Evolutionary conservation across 495 filamentous ascomycete species (phyloP).

Genomic region (Neurospora discreta): DNA sequence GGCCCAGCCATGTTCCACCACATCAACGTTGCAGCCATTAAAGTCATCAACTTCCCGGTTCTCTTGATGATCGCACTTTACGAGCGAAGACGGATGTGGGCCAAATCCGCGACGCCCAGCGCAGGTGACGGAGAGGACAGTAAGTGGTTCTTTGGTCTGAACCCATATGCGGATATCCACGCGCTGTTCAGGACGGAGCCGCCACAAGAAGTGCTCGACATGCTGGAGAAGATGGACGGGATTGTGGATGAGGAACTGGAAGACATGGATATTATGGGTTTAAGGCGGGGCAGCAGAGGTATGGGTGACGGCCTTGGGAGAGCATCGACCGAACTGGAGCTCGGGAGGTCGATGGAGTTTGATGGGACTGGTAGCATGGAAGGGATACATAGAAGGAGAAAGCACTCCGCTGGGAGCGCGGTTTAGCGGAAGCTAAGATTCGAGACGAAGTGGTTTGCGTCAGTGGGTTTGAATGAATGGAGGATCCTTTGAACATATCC

Average conservation of each 20-base stretch:
- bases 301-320: neutral
- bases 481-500: neutral
- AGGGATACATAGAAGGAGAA: neutral
- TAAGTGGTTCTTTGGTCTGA: slow-evolving; percentile 43
- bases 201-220: slow-evolving; percentile 35
- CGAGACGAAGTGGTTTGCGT: neutral
- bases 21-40: slow-evolving; percentile 46
- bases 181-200: slow-evolving; percentile 50
- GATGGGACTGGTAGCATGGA: neutral
- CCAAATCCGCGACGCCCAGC: slow-evolving; percentile 9
- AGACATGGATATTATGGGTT: neutral
- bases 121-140: slow-evolving; percentile 9
- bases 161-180: slow-evolving; percentile 47
- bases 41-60: slow-evolving; percentile 44
- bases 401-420: neutral
- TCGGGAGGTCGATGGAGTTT: neutral
- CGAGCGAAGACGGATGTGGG: slow-evolving; percentile 36
- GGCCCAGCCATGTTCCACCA: slow-evolving; percentile 49
- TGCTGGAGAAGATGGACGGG: slow-evolving; percentile 22
- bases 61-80: slow-evolving; percentile 42
- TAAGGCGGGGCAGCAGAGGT: neutral
- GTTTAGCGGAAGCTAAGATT: neutral
- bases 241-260: neutral
- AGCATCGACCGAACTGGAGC: neutral
- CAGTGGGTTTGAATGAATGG: neutral